Percentiles rank a stretch among this genome's conserved stretches.
phyloP scores from a whole-genome alignment of 345 rosid species.

The Anastatica hierochuntica region DNA sequence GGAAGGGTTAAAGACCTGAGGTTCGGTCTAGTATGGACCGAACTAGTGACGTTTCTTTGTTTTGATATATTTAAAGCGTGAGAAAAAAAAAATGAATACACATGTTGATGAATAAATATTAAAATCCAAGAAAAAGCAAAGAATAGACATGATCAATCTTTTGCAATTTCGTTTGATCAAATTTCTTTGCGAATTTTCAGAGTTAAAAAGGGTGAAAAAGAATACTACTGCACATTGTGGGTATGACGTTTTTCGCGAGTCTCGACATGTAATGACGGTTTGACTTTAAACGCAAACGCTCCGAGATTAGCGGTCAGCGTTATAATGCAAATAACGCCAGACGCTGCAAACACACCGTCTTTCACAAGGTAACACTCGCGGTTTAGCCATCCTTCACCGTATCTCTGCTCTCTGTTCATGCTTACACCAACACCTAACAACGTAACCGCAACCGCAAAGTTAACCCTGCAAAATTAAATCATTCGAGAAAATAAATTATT shows the following conservation, averaged over 20 bases:
- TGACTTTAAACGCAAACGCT: slow-evolving; percentile 21
- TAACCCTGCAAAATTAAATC: slow-evolving; percentile 57
- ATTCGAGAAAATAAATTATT: too few species aligned
- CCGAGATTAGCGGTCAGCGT: slow-evolving; percentile 29
- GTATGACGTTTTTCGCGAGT: slow-evolving; percentile 7
- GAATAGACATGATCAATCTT: too few species aligned
- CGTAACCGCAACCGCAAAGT: slow-evolving; percentile 38
- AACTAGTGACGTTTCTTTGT: too few species aligned
- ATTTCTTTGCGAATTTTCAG: background rate
- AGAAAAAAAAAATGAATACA: too few species aligned
- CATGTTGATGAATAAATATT: too few species aligned
- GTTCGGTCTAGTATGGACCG: too few species aligned
- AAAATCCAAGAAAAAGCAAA: too few species aligned
- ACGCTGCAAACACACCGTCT: slow-evolving; percentile 43
- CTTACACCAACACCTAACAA: slow-evolving; percentile 45
- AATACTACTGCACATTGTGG: slow-evolving; percentile 4
- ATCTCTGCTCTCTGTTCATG: slow-evolving; percentile 59
- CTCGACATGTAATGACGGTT: slow-evolving; percentile 3
- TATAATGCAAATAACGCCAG: slow-evolving; percentile 33
- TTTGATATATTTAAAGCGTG: too few species aligned
- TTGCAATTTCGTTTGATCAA: background rate
- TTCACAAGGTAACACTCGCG: slow-evolving; percentile 60
- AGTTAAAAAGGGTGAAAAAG: background rate
- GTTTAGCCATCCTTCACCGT: slow-evolving; percentile 70
- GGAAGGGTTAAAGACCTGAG: too few species aligned